Conservation (phyloP, 164 flowering plant genomes). For the Magnolia officinalis region DNA sequence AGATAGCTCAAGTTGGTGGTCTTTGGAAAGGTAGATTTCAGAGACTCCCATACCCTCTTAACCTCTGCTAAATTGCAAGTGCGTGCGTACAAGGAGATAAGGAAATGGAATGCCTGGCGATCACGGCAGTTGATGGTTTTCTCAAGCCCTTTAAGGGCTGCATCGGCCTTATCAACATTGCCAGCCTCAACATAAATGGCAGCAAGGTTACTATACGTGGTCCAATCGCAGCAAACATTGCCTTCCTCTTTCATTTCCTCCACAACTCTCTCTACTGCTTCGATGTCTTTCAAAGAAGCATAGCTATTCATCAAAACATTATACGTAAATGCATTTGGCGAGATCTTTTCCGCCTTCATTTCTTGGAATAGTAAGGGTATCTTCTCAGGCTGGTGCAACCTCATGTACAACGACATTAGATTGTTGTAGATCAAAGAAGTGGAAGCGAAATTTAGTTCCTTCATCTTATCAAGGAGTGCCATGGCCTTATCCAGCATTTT, state of each 20-base stretch:
- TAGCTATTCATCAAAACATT: slow-evolving; percentile 50
- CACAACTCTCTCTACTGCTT: slow-evolving; percentile 48
- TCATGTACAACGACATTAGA: slow-evolving; percentile 53
- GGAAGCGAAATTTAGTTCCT: slow-evolving; percentile 26
- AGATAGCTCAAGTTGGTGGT: slow-evolving; percentile 53
- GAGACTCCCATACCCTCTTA: slow-evolving; percentile 43
- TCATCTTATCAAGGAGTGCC: slow-evolving; percentile 53
- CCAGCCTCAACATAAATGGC: slow-evolving; percentile 47
- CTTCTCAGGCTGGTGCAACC: slow-evolving; percentile 51
- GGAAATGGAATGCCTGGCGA: slow-evolving; percentile 54
- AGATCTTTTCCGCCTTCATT: slow-evolving; percentile 51
- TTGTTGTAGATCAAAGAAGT: slow-evolving; percentile 39
- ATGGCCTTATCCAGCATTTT: slow-evolving; percentile 50
- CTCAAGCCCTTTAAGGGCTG: slow-evolving; percentile 48
- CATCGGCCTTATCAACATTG: slow-evolving; percentile 54
- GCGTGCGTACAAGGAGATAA: slow-evolving; percentile 57
- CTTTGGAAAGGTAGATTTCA: slow-evolving; percentile 35
- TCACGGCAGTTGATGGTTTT: slow-evolving; percentile 19
- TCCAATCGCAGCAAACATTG: slow-evolving; percentile 36
- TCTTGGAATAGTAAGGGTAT: slow-evolving; percentile 42
- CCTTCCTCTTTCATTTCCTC: slow-evolving; percentile 36
- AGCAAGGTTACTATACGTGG: slow-evolving; percentile 58
- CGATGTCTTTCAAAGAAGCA: slow-evolving; percentile 40
- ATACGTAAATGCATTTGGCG: slow-evolving; percentile 29
- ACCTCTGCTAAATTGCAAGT: slow-evolving; percentile 46